Base-by-base conservation (phyloP, 2,329 filamentous ascomycete species). In the Ophiostoma sp. region DNA sequence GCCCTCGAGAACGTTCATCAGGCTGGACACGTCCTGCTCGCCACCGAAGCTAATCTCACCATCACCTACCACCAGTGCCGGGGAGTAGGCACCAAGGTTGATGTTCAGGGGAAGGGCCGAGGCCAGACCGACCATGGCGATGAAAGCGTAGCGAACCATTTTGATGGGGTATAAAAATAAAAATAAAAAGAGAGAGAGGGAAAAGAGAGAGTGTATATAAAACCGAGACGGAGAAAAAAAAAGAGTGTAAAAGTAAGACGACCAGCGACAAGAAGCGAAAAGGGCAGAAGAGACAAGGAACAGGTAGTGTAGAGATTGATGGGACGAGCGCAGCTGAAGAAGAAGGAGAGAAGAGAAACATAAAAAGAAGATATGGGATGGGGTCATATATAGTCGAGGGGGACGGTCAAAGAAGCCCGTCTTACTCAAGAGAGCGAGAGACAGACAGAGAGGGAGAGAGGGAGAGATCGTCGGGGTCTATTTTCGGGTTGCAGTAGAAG, bases 21-120 rank as follows among this genome's bases (percentile, higher is more conserved):
- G 75, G 69, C 75, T 78, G 65, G 81, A 78, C 41, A 83, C 82
- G 75, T 83, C 81, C 76, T 80, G 77, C 69, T 77, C 78, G 72
- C 81, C 81, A 73, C 81, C 78, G 72, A 83, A 83, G 72, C 80
- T 81, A 72, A 83, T 82, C 74, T 82, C 81, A 78, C 81, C 81
- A 77, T 79, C 78, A 78, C 77, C 77, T 79, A 77, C 75, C 70
- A 80, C 81, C 77, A 81, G 77, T 73, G 80, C 80, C 11, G 80
- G 80, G 1, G 80, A 81, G 75, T 81, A 81, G 54, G 80, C 80
- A 52, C 80, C 80, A 64, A 81, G 79, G 77, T 81, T 82, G 75
- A 82, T 81, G 70, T 75, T 75, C 33, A 75, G 71, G 13, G 74
- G 74, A 4, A 74, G 70, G 48, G 72, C 73, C 7, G 41, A 20